Evolutionary conservation across 345 rosid genomes (phyloP).

Genomic region (Carallia pectinifolia): DNA sequence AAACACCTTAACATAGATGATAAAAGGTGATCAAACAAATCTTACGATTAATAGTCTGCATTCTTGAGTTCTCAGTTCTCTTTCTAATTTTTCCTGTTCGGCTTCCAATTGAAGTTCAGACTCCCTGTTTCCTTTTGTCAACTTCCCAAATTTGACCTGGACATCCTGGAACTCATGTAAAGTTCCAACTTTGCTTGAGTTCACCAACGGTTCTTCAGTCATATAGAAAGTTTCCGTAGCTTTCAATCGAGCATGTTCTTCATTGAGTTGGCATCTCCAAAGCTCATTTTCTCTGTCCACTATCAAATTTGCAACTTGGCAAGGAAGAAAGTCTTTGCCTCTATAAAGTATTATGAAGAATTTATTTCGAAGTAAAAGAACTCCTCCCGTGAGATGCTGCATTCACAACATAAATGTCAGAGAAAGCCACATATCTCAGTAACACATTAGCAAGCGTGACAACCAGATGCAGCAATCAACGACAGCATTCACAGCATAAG

Average conservation of each 20-base stretch:
- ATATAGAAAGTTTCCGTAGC: conserved; percentile 39
- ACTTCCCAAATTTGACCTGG: conserved; percentile 38
- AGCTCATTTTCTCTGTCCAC: conserved; percentile 64
- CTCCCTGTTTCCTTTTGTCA: conserved; percentile 33
- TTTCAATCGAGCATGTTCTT: conserved; percentile 59
- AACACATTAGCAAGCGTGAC: neutral
- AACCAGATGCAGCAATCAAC: neutral
- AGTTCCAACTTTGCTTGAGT: conserved; percentile 55
- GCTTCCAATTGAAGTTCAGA: conserved; percentile 45
- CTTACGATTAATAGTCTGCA: conserved; percentile 68
- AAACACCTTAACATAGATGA: conserved; percentile 12
- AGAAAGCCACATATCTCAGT: neutral
- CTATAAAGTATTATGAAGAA: conserved; percentile 68
- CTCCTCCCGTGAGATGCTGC: conserved; percentile 83
- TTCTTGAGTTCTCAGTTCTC: conserved; percentile 60
- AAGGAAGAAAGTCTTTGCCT: conserved; percentile 79
- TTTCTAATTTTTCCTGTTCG: conserved; percentile 48
- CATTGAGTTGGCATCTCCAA: conserved; percentile 48
- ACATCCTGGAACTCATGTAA: conserved; percentile 63
- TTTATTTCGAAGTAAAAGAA: conserved; percentile 68
- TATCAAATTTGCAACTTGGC: conserved; percentile 49
- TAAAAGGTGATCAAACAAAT: conserved; percentile 18
- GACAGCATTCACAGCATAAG: neutral
- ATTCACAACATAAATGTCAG: conserved; percentile 7
- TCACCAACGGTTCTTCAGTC: conserved; percentile 34